phyloP scores from a whole-genome alignment of 257 asterid species.

The Lantana camara region DNA sequence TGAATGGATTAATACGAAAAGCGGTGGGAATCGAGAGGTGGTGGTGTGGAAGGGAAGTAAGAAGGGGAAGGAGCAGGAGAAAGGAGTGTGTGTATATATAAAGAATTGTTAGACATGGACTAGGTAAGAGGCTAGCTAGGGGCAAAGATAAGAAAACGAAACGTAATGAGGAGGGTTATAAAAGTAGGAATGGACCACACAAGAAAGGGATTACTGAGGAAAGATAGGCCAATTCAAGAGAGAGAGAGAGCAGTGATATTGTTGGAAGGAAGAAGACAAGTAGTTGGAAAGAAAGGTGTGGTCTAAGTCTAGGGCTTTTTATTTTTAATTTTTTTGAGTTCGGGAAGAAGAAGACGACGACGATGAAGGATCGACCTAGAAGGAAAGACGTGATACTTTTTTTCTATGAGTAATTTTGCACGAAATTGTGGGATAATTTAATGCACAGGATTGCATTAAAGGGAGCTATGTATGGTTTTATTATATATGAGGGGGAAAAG shows the following conservation, averaged over 20 bases:
- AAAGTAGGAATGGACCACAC: slow-evolving; percentile 46
- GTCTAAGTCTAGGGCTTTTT: slow-evolving; percentile 40
- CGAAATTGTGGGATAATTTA: too few species aligned
- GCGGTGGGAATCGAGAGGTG: background rate
- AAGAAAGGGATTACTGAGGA: slow-evolving; percentile 26
- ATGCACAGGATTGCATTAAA: too few species aligned
- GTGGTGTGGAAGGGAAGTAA: slow-evolving; percentile 2
- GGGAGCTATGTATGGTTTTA: too few species aligned
- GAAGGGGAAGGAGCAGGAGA: slow-evolving; percentile 24
- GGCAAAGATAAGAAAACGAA: slow-evolving; percentile 40
- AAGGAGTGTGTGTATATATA: slow-evolving; percentile 12
- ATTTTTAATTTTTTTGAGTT: slow-evolving; percentile 2
- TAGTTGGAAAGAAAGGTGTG: slow-evolving; percentile 36
- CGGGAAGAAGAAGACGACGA: background rate
- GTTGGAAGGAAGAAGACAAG: slow-evolving; percentile 54
- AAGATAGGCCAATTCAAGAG: background rate
- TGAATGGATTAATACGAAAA: background rate
- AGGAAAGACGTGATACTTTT: background rate
- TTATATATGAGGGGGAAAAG: too few species aligned
- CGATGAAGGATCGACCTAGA: background rate
- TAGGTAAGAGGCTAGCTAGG: slow-evolving; percentile 12
- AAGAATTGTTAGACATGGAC: slow-evolving; percentile 21
- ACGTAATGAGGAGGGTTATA: slow-evolving; percentile 35
- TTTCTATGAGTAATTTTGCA: too few species aligned
- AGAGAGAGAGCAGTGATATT: slow-evolving; percentile 39